Base-by-base conservation (phyloP, 2,329 filamentous ascomycete species). In the Stenocarpella maydis region DNA sequence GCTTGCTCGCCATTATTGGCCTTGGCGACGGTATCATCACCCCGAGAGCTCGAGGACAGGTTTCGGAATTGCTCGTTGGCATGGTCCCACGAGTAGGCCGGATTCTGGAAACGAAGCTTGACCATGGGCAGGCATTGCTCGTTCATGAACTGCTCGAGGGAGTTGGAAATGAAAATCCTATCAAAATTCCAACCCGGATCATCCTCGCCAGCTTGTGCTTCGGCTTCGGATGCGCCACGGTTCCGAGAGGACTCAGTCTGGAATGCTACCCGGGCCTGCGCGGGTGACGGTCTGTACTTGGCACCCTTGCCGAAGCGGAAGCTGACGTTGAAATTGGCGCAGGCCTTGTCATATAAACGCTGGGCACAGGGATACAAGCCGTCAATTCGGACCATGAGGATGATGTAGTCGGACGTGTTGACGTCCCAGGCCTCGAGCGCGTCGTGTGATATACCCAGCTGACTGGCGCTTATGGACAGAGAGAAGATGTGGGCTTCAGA, bases 391-490 rank as follows among this genome's bases (percentile, higher is more conserved):
- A 96, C 85, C 26, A 97, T 82, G 5, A 97, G 82, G 5, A 95
- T 86, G 47, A 97, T 78, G 75, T 95, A 95, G 41, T 94, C 90
- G 0, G 83, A 79, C 0, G 84, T 80, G 17, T 86, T 80, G 14
- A 97, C 78, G 70, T 91, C 86, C 94, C 94, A 97, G 1, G 94
- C 92, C 75, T 91, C 85, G 78, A 93, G 87, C 0, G 89, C 90
- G 75, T 95, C 92, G 45, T 91, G 85, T 0, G 92, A 91, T 15
- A 97, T 87, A 0, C 87, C 89, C 1, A 97, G 86, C 74, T 91
- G 92, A 4, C 85, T 82, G 37, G 92, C 87, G 4, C 88, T 89
- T 37, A 92, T 86, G 0, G 94, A 93, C 2, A 96, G 79, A 5
- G 88, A 89, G 21, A 96, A 78, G 3, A 86, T 82, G 69, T 81